Evolutionary conservation across 2,329 filamentous ascomycete genomes (phyloP).

Genomic region (Lachnellula hyalina): DNA sequence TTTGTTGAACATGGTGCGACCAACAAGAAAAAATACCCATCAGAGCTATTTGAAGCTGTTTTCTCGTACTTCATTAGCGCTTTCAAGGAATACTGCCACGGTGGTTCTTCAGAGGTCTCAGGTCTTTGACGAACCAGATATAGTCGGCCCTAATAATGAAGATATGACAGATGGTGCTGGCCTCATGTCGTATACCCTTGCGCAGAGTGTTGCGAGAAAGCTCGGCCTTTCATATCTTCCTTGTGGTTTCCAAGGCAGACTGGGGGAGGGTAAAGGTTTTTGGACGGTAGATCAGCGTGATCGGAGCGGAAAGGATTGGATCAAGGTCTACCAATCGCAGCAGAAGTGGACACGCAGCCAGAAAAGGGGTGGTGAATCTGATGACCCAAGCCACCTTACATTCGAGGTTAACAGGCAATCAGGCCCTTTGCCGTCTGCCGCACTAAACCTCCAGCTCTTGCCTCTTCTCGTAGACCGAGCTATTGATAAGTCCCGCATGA

Average conservation of each 20-base stretch:
- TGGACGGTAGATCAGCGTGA: slow-evolving; percentile 59
- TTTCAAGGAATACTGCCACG: slow-evolving; percentile 36
- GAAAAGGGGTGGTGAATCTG: slow-evolving; percentile 31
- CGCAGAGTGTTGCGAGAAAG: slow-evolving; percentile 42
- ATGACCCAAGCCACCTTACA: slow-evolving; percentile 47
- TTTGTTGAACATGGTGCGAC: slow-evolving; percentile 50
- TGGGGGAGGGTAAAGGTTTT: slow-evolving; percentile 70
- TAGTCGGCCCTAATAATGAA: slow-evolving; percentile 19
- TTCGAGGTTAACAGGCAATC: slow-evolving; percentile 57
- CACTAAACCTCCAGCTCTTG: slow-evolving; percentile 63
- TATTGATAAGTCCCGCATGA: slow-evolving; percentile 40
- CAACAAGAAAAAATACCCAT: slow-evolving; percentile 38
- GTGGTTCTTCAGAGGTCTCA: slow-evolving; percentile 42
- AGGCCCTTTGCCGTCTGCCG: slow-evolving; percentile 43
- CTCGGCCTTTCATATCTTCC: slow-evolving; percentile 52
- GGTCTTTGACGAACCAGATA: slow-evolving; percentile 35
- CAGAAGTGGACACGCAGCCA: slow-evolving; percentile 58
- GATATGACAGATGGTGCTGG: slow-evolving; percentile 66
- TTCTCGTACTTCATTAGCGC: slow-evolving; percentile 48
- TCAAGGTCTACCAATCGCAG: slow-evolving; percentile 62
- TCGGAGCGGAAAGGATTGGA: slow-evolving; percentile 50
- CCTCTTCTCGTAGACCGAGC: slow-evolving; percentile 61
- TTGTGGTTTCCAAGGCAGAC: slow-evolving; percentile 62
- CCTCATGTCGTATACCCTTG: slow-evolving; percentile 57
- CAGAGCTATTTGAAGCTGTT: slow-evolving; percentile 53